Evolutionary conservation across 2,329 filamentous ascomycete genomes (phyloP), one percentile per base, ranked within the genome.

Genomic region (Claviceps purpurea): DNA sequence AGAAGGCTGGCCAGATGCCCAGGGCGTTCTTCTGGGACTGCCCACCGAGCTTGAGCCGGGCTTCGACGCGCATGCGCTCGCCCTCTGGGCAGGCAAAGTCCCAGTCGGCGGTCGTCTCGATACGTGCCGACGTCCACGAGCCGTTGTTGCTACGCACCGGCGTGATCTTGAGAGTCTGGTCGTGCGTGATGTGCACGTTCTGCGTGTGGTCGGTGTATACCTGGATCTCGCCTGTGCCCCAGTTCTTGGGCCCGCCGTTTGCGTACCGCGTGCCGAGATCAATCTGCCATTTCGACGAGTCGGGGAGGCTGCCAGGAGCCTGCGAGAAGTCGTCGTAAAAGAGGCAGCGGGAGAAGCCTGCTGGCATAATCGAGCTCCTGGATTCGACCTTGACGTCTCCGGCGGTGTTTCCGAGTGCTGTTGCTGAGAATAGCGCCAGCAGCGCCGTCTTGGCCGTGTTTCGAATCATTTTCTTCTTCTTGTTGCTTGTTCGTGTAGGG

Each of bases 151-250:
- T 44, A 44, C 53, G 53, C 20, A 56, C 8, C 16, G 61, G 57
- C 8, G 62, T 61, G 49, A 73, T 74, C 41, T 60, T 59, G 11
- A 76, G 66, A 5, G 64, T 67, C 13, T 65, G n/a, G 42, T 56
- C 34, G 7, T 58, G 54, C 13, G 68, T 69, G 55, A 74, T 62
- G 52, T 59, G 63, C 44, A 75, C 56, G 61, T 77, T 77, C 43
- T 59, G 53, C 13, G 56, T 38, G 38, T 62, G 62, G 46, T 59
- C 57, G 22, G 72, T 75, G 62, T 76, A 76, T 1, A 63, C 67
- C 59, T 77, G 63, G 18, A 71, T 63, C 59, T 77, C 74, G 52
- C 68, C 66, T 4, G 74, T 77, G 48, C 74, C 73, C 73, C 74
- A 77, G 55, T 70, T 64, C 7, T 61, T 50, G 0, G 72, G 61